phyloP scores from a whole-genome alignment of 192 early-diverging fungal genomes.

The Backusella tarrabulga region DNA sequence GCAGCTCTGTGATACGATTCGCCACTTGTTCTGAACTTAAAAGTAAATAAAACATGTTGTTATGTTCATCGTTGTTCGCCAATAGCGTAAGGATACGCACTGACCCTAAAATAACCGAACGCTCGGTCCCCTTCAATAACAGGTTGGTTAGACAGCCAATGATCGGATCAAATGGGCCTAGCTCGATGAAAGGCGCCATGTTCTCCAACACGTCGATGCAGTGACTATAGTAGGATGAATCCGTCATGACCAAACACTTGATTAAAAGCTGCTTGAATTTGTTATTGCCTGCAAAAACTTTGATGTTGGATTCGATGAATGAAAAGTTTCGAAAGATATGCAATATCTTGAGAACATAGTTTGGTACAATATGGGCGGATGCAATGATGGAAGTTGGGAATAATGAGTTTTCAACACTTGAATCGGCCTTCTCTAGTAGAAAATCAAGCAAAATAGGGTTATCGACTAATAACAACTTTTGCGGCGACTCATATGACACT shows the following conservation, averaged over 20 bases:
- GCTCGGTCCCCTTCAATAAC: conserved; percentile 56
- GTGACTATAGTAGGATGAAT: conserved; percentile 47
- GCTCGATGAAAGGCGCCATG: conserved; percentile 50
- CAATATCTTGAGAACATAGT: conserved; percentile 29
- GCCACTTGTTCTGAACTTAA: conserved; percentile 43
- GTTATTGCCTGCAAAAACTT: conserved; percentile 43
- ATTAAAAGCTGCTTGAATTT: conserved; percentile 55
- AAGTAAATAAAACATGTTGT: conserved; percentile 56
- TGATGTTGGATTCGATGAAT: conserved; percentile 60
- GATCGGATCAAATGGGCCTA: conserved; percentile 62
- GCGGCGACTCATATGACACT: conserved; percentile 56
- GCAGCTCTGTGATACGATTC: conserved; percentile 57
- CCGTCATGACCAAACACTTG: conserved; percentile 57
- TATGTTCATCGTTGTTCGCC: conserved; percentile 39
- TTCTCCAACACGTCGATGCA: conserved; percentile 75
- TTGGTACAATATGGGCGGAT: neutral
- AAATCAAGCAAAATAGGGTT: conserved; percentile 63
- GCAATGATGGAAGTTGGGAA: neutral
- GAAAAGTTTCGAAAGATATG: conserved; percentile 78
- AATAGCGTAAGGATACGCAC: conserved; percentile 59
- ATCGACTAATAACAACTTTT: conserved; percentile 63
- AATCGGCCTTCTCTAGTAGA: conserved; percentile 58
- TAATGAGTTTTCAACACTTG: conserved; percentile 44
- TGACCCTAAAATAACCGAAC: conserved; percentile 56
- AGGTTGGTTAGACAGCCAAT: conserved; percentile 60